Percentiles rank a stretch among this genome's conserved stretches.
Conservation (phyloP, 257 asterid species). For the Galeopsis tetrahit region DNA sequence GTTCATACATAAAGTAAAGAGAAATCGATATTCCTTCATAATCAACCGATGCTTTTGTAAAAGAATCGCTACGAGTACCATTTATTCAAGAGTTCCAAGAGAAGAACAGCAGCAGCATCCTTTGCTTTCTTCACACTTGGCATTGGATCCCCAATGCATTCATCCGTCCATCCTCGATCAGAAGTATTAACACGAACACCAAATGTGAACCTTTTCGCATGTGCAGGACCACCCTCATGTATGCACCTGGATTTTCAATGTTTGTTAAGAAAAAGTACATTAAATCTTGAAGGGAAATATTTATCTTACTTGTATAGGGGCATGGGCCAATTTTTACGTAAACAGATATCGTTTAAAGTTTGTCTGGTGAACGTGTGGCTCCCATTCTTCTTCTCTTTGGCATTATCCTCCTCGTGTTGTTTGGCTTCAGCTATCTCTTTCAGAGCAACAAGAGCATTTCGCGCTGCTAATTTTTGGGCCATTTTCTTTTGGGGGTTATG, state of each 20-base stretch:
- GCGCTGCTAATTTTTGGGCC: constrained; percentile 98
- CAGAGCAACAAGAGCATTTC: constrained; percentile 88
- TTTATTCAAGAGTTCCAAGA: constrained; percentile 75
- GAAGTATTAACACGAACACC: constrained; percentile 87
- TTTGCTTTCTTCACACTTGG: constrained; percentile 98
- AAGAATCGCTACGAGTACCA: constrained; percentile 53
- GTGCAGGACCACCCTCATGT: constrained; percentile 98
- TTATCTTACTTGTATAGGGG: constrained; percentile 74
- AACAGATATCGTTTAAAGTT: constrained; percentile 90
- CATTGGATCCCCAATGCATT: constrained; percentile 96
- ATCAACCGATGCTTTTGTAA: constrained; percentile 15
- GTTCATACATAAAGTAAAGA: constrained; percentile 9
- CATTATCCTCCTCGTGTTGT: constrained; percentile 56
- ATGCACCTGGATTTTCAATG: constrained; percentile 56
- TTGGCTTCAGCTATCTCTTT: constrained; percentile 73
- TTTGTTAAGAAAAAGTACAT: constrained; percentile 5
- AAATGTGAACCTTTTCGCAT: constrained; percentile 90
- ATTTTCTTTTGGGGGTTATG: constrained; percentile 95
- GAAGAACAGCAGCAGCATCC: constrained; percentile 93
- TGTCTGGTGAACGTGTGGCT: constrained; percentile 90
- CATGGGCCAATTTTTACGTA: constrained; percentile 98
- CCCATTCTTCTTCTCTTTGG: constrained; percentile 68
- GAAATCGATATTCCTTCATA: constrained; percentile 13
- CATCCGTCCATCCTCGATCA: constrained; percentile 93
- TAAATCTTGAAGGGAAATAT: not conserved